phyloP scores from a whole-genome alignment of 2,329 filamentous ascomycete species.

The Talaromyces funiculosus region DNA sequence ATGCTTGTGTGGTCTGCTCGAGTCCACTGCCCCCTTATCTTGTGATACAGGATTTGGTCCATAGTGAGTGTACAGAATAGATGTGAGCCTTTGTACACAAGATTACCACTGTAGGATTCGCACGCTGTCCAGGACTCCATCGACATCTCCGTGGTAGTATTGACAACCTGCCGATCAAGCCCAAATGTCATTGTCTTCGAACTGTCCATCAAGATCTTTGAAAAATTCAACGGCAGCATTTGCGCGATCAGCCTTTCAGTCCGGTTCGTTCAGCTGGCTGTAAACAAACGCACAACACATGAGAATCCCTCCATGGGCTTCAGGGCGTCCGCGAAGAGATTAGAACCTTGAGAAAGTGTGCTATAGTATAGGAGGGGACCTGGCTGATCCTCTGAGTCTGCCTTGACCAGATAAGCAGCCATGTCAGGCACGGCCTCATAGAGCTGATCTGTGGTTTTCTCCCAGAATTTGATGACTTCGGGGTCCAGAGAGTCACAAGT shows the following conservation, averaged over 20 bases:
- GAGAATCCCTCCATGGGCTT: conserved; percentile 56
- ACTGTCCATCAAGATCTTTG: conserved; percentile 56
- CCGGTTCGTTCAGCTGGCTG: conserved; percentile 47
- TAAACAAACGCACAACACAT: conserved; percentile 72
- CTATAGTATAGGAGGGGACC: conserved; percentile 65
- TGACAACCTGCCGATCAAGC: conserved; percentile 47
- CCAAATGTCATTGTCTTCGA: conserved; percentile 65
- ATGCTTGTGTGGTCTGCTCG: conserved; percentile 55
- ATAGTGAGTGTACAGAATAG: conserved; percentile 59
- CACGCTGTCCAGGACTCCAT: conserved; percentile 67
- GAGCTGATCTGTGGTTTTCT: conserved; percentile 52
- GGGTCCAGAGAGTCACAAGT: conserved; percentile 62
- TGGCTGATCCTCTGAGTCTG: conserved; percentile 63
- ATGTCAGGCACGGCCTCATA: conserved; percentile 61
- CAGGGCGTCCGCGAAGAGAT: conserved; percentile 58
- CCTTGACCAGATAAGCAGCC: conserved; percentile 64
- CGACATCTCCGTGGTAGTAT: conserved; percentile 57
- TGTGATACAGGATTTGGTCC: conserved; percentile 62
- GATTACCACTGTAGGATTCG: conserved; percentile 64
- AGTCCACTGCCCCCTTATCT: conserved; percentile 67
- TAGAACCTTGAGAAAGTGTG: conserved; percentile 62
- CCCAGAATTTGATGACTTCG: conserved; percentile 58
- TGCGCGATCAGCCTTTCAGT: conserved; percentile 63
- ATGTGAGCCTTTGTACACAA: conserved; percentile 63
- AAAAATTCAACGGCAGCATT: conserved; percentile 67